These are phyloP conservation scores for Microbotryum lychnidis-dioicae DNA, from an alignment of 1,284 basidiomycete genomes.

Conservation along the genomic window DNA sequence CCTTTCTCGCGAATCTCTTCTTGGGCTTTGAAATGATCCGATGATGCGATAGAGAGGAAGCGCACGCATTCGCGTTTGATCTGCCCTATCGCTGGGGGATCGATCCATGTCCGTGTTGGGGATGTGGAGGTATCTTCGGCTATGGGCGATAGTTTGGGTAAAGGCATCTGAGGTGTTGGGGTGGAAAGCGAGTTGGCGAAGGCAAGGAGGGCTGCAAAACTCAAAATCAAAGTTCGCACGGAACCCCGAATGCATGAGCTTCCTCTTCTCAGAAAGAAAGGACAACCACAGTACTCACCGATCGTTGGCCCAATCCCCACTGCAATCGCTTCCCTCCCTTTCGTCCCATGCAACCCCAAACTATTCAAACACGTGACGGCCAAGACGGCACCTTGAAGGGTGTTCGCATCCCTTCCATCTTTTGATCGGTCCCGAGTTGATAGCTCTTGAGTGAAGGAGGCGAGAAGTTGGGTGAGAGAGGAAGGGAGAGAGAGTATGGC, in stretches of 20 bases:
- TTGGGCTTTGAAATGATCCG: constrained; percentile 57
- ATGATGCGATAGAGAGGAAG: constrained; percentile 63
- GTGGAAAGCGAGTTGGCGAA: constrained; percentile 4
- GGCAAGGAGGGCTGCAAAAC: constrained; percentile 3
- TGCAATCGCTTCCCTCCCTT: not conserved
- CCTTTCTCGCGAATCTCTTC: constrained; percentile 59
- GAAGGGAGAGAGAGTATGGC: not conserved
- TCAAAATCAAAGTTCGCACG: too few species aligned
- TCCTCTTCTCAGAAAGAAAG: not conserved
- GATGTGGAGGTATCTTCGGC: not conserved
- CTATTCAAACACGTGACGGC: constrained; percentile 8
- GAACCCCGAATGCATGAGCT: not conserved
- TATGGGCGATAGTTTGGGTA: not conserved
- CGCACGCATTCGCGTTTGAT: constrained; percentile 76
- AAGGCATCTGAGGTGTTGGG: not conserved
- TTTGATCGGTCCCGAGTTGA: not conserved
- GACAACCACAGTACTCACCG: not conserved
- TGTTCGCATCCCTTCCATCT: constrained; percentile 14
- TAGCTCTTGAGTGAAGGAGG: not conserved
- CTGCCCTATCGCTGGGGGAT: constrained; percentile 60
- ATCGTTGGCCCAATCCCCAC: constrained; percentile 6
- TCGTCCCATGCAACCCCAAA: not conserved
- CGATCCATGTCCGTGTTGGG: constrained; percentile 22
- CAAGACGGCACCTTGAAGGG: constrained; percentile 20
- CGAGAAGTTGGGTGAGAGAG: not conserved